These are phyloP conservation scores for Geotrichum bryndzae DNA, from an alignment of 1,139 yeast species.

Conservation along the genomic window DNA sequence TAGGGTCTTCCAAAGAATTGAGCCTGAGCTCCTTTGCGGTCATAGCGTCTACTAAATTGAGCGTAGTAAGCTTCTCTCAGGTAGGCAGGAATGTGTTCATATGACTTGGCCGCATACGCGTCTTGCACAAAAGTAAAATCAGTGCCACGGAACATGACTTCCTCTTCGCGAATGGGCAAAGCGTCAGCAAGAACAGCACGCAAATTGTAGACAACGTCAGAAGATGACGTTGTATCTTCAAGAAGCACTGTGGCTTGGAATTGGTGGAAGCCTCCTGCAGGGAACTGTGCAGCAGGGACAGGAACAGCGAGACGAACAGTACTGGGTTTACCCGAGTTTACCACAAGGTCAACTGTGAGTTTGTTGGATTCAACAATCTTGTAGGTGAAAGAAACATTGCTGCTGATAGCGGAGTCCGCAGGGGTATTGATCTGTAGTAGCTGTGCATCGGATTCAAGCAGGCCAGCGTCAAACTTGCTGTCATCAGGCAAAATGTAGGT, in stretches of 20 bases:
- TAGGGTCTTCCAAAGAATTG: background rate
- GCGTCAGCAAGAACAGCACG: background rate
- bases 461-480: background rate
- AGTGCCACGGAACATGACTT: background rate
- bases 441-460: background rate
- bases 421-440: background rate
- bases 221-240: background rate
- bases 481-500: background rate
- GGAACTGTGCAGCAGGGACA: background rate
- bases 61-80: background rate
- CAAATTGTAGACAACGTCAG: background rate
- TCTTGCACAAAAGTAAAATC: background rate
- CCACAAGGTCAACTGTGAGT: background rate
- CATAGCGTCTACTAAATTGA: background rate
- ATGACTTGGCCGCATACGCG: background rate
- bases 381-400: background rate
- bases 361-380: background rate
- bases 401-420: background rate
- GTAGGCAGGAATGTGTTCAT: background rate
- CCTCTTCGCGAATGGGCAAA: background rate
- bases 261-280: background rate
- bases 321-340: background rate
- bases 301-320: background rate
- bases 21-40: background rate
- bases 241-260: background rate